Evolutionary conservation across 2,329 filamentous ascomycete genomes (phyloP), one percentile per base, ranked within the genome.

Genomic region (Colletotrichum incanum): DNA sequence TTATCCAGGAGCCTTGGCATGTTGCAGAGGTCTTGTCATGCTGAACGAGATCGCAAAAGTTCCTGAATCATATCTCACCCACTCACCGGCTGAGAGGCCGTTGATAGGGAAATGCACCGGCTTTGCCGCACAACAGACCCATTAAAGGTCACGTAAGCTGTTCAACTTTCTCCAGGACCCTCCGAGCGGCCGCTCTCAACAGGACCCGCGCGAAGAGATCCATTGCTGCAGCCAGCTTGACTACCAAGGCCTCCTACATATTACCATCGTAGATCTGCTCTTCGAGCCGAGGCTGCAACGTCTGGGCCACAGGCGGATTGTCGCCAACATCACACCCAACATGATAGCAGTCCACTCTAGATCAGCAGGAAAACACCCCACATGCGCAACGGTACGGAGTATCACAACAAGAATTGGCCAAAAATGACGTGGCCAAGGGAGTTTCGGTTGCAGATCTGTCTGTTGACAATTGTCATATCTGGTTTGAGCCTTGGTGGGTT

Each of bases 81-180:
- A 54, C 65, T 47, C 59, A 23, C 59, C 52, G 65, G 52, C 47
- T 52, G 65, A 69, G 62, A 43, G 23, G 34, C 31, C 47, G 43
- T 60, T 65, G 65, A 60, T 60, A 72, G 45, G 65, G 65, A 55
- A 69, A 60, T 43, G 54, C 43, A 55, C 60, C 65, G 52, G 65
- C 69, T 72, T 70, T 56, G 59, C 70, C 65, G 59, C 54, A 64
- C 58, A 41, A 39, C 43, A 43, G 68, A 58, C 68, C 68, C 68
- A 64, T 72, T 34, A 37, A 41, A 50, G 52, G 70, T 72, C 54
- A 65, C 65, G 59, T 72, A 54, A 65, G 59, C 39, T 69, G 50
- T 39, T 43, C 26, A 16, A 18, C 50, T 23, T 45, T 26, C 18
- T 43, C 9, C n/a, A 28, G 26, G 26, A 66, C 67, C 39, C 56